Conservation (phyloP, 2,329 filamentous ascomycete genomes). For the Simplicillium sp. region DNA sequence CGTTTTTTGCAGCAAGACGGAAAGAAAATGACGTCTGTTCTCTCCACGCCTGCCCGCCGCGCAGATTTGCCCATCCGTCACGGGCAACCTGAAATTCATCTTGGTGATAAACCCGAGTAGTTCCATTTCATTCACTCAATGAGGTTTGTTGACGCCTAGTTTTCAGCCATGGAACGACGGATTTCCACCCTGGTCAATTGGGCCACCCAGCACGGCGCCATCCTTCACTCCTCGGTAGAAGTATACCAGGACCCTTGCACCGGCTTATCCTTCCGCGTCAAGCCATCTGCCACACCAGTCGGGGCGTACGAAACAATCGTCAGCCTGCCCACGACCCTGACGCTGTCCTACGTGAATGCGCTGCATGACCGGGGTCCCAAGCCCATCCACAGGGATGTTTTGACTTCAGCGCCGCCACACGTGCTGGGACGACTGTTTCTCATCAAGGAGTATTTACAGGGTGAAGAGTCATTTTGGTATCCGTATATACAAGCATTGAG, state of each 20-base stretch:
- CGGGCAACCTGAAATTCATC: too few relatives aligned
- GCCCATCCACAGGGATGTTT: conserved; percentile 3
- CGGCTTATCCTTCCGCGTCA: conserved; percentile 45
- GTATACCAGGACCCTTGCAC: conserved; percentile 40
- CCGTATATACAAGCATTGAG: conserved; percentile 60
- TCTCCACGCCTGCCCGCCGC: too few relatives aligned
- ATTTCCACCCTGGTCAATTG: conserved; percentile 33
- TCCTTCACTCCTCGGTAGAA: conserved; percentile 40
- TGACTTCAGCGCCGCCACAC: conserved; percentile 35
- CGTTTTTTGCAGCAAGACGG: too few relatives aligned
- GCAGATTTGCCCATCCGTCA: too few relatives aligned
- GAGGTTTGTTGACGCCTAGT: too few relatives aligned
- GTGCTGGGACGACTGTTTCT: conserved; percentile 60
- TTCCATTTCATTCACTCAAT: too few relatives aligned
- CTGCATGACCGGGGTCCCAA: conserved; percentile 18
- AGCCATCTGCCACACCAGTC: conserved; percentile 18
- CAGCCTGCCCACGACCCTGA: conserved; percentile 39
- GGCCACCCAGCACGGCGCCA: conserved; percentile 34
- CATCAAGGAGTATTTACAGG: conserved; percentile 55
- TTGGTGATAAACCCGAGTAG: too few relatives aligned
- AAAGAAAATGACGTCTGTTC: too few relatives aligned
- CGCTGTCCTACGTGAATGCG: conserved; percentile 51
- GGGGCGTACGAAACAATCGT: conserved; percentile 34
- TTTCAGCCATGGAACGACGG: neutral
- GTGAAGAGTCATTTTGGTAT: conserved; percentile 52